Percentiles rank a stretch among this genome's conserved stretches.
Evolutionary conservation across 176 grass and related monocot species (phyloP).

Genomic region (Paspalum vaginatum): DNA sequence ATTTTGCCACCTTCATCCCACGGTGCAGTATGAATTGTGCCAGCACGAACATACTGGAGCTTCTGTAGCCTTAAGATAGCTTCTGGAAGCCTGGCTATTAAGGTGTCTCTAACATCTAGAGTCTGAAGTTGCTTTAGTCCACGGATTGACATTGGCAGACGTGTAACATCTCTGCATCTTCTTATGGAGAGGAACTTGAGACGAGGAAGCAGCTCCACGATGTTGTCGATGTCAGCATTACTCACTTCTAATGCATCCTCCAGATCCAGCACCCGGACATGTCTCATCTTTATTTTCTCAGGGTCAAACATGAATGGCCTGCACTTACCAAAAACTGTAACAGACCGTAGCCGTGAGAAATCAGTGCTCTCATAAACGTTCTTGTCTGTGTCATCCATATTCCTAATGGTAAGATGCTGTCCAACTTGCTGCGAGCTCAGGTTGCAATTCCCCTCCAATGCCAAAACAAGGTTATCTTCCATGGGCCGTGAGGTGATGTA

Average conservation of each 20-base stretch:
- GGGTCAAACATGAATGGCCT: not conserved
- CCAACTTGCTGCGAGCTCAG: no score
- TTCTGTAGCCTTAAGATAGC: no score
- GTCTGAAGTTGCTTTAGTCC: not conserved
- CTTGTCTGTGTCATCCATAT: no score
- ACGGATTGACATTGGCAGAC: not conserved
- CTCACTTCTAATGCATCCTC: rapidly evolving
- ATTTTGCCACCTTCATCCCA: no score
- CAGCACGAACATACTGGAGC: no score
- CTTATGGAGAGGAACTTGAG: constrained; percentile 10
- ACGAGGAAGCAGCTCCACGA: not conserved
- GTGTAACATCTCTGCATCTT: rapidly evolving
- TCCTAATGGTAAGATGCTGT: no score
- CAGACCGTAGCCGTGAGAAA: not conserved
- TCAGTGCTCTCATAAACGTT: not conserved
- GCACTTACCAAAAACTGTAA: not conserved
- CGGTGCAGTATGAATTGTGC: no score
- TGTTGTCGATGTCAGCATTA: not conserved
- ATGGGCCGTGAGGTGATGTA: no score
- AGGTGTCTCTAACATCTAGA: not conserved
- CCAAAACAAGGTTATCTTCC: no score
- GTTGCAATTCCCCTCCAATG: no score
- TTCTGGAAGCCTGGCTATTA: not conserved
- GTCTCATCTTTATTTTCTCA: not conserved
- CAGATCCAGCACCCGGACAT: no score